phyloP scores from a whole-genome alignment of 1,139 yeast species.

The Blastobotrys buckinghamii region DNA sequence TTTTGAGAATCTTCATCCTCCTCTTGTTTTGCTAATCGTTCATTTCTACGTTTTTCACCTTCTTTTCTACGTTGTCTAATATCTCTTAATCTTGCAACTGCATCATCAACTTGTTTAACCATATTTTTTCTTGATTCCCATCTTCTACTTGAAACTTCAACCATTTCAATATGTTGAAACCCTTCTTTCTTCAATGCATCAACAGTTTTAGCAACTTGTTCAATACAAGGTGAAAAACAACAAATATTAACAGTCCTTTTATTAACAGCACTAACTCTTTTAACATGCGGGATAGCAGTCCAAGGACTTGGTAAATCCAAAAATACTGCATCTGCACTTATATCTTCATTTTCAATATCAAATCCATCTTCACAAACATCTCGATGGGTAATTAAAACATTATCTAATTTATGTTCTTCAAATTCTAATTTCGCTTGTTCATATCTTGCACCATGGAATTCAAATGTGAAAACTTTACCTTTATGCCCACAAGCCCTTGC shows the following conservation, averaged over 20 bases:
- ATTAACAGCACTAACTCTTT: slow-evolving; percentile 49
- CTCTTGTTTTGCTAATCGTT: slow-evolving; percentile 25
- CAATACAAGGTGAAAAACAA: slow-evolving; percentile 96
- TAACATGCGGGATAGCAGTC: slow-evolving; percentile 76
- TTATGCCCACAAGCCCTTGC: slow-evolving; percentile 63
- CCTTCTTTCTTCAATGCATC: slow-evolving; percentile 67
- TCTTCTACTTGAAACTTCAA: slow-evolving; percentile 76
- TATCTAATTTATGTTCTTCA: slow-evolving; percentile 57
- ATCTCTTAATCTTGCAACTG: slow-evolving; percentile 71
- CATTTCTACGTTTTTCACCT: slow-evolving; percentile 62
- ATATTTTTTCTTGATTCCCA: slow-evolving; percentile 92
- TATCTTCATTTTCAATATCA: slow-evolving; percentile 36
- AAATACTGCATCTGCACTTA: slow-evolving; percentile 65
- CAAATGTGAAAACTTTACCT: slow-evolving; percentile 77
- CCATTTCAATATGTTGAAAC: slow-evolving; percentile 91
- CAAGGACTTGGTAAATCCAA: slow-evolving; percentile 96
- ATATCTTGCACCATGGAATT: slow-evolving; percentile 83
- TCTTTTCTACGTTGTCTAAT: slow-evolving; percentile 67
- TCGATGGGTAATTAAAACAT: slow-evolving; percentile 68
- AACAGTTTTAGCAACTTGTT: slow-evolving; percentile 86
- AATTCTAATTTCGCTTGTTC: slow-evolving; percentile 76
- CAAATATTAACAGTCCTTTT: slow-evolving; percentile 59
- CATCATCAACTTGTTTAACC: slow-evolving; percentile 78
- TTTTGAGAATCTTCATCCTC: not conserved
- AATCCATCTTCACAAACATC: slow-evolving; percentile 93